Evolutionary conservation across 352 stramenopile genomes (phyloP).

Genomic region (Pythium monospermum): DNA sequence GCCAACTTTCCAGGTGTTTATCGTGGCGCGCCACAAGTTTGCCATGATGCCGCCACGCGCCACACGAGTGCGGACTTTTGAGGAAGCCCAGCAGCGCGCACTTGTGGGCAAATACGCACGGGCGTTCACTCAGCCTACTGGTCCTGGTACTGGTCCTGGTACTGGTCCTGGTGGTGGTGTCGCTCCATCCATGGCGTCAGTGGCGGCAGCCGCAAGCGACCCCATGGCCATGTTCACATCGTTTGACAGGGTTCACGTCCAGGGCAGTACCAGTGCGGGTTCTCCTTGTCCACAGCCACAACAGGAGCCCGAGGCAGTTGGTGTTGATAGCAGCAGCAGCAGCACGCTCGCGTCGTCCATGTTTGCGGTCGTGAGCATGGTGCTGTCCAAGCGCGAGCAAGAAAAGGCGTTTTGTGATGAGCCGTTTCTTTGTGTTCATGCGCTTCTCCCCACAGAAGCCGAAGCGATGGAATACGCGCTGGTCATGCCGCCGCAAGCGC

Average conservation of each 20-base stretch:
- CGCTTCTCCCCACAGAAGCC: constrained; percentile 36
- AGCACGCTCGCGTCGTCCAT: too few species aligned
- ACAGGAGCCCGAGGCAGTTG: too few species aligned
- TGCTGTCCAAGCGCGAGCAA: constrained; percentile 46
- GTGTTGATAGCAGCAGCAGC: too few species aligned
- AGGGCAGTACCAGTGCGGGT: constrained; percentile 4
- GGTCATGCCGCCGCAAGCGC: constrained; percentile 18
- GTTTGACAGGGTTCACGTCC: constrained; percentile 31
- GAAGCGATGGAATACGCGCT: constrained; percentile 46
- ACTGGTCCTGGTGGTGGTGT: background rate
- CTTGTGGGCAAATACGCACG: constrained; percentile 22
- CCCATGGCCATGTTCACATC: constrained; percentile 26
- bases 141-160: too few species aligned
- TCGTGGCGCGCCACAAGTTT: constrained; percentile 34
- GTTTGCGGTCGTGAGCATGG: constrained; percentile 52
- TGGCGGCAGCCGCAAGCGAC: background rate
- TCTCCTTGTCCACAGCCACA: background rate
- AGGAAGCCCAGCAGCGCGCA: constrained; percentile 33
- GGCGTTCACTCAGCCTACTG: too few species aligned
- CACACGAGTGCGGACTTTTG: constrained; percentile 14
- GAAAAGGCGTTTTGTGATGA: constrained; percentile 36
- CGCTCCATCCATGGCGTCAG: background rate
- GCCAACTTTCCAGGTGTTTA: constrained; percentile 29
- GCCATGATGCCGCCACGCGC: constrained; percentile 33
- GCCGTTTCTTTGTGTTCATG: constrained; percentile 48